phyloP scores from a whole-genome alignment of 2,329 filamentous ascomycete species.

The Plenodomus tracheiphilus region DNA sequence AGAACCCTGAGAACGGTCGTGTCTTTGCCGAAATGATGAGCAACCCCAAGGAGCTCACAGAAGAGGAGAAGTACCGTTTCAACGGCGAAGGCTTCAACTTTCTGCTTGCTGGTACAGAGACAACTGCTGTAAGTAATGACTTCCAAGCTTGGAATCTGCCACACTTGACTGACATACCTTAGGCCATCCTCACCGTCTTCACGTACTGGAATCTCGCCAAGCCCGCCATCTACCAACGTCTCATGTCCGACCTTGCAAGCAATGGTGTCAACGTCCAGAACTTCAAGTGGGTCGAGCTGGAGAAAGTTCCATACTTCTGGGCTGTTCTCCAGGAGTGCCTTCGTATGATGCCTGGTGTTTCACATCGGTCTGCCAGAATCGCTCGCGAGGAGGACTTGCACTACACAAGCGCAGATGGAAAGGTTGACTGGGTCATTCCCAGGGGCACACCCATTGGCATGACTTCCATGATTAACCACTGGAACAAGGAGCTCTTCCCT shows the following conservation, averaged over 20 bases:
- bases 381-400: conserved; percentile 24
- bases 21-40: conserved; percentile 27
- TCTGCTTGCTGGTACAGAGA: conserved; percentile 28
- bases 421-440: conserved; percentile 27
- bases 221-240: conserved; percentile 20
- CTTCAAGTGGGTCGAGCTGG: conserved; percentile 26
- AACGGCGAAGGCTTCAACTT: conserved; percentile 32
- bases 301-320: conserved; percentile 38
- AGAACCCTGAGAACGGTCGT: conserved; percentile 28
- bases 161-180: conserved; percentile 15
- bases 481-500: conserved; percentile 38
- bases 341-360: conserved; percentile 39
- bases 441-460: conserved; percentile 32
- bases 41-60: conserved; percentile 21
- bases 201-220: conserved; percentile 42
- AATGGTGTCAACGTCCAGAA: conserved; percentile 13
- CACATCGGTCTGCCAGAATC: conserved; percentile 23
- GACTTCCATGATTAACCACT: conserved; percentile 37
- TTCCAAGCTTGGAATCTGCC: background rate
- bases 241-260: conserved; percentile 25
- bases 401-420: conserved; percentile 22
- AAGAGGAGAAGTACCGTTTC: conserved; percentile 28
- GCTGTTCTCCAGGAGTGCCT: conserved; percentile 42
- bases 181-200: conserved; percentile 36
- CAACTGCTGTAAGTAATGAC: conserved; percentile 23